Conservation (phyloP, 2,329 filamentous ascomycete species). For the Venturia carpophila region DNA sequence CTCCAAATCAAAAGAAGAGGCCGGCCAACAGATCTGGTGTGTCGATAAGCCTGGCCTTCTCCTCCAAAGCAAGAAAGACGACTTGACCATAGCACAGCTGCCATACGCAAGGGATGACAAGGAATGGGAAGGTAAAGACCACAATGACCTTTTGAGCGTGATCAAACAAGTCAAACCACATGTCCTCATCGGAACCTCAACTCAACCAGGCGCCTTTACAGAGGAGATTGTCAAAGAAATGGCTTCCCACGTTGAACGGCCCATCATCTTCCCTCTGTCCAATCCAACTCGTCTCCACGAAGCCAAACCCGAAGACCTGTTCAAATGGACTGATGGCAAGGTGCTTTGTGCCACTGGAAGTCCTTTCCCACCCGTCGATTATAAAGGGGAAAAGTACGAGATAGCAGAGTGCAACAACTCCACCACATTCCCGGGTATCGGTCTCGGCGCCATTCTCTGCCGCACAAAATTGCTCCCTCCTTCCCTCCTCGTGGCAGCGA, state of each 20-base stretch:
- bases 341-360: conserved; percentile 77
- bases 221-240: conserved; percentile 67
- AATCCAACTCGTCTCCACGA: conserved; percentile 82
- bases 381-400: conserved; percentile 46
- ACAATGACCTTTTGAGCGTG: conserved; percentile 55
- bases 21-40: conserved; percentile 73
- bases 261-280: conserved; percentile 82
- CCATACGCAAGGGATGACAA: conserved; percentile 56
- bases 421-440: conserved; percentile 78
- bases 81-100: conserved; percentile 59
- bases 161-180: conserved; percentile 68
- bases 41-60: conserved; percentile 76
- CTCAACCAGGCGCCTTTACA: conserved; percentile 67
- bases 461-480: conserved; percentile 61
- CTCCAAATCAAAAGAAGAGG: conserved; percentile 62
- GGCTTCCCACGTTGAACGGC: conserved; percentile 62
- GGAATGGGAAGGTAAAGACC: conserved; percentile 54
- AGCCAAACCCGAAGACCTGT: conserved; percentile 67
- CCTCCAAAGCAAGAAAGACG: conserved; percentile 51
- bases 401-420: conserved; percentile 85
- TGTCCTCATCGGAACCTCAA: conserved; percentile 77
- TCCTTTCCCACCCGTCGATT: conserved; percentile 67
- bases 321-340: conserved; percentile 68
- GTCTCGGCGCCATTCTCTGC: conserved; percentile 67
- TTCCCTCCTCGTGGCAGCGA: conserved; percentile 73